These are phyloP conservation scores for Aspergillus sp. DNA, from an alignment of 2,329 filamentous ascomycete species.

Conservation along the genomic window DNA sequence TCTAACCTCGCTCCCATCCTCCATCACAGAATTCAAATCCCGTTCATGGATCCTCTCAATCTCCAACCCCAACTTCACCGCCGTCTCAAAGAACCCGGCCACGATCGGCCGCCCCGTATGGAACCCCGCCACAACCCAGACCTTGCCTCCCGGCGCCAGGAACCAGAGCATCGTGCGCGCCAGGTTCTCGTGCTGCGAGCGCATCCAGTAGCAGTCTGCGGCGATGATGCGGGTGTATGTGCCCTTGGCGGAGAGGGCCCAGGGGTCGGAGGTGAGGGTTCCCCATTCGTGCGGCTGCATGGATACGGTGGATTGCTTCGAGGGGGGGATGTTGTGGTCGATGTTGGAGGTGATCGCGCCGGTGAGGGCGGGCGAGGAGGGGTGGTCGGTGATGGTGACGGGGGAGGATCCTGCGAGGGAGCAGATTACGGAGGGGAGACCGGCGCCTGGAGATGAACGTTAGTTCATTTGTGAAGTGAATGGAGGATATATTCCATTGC, in stretches of 20 bases:
- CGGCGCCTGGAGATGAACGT: slow-evolving; percentile 31
- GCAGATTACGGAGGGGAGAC: slow-evolving; percentile 41
- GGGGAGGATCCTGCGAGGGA: slow-evolving; percentile 35
- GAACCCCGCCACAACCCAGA: slow-evolving; percentile 59
- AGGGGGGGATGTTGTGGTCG: slow-evolving; percentile 35
- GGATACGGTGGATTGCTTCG: slow-evolving; percentile 18
- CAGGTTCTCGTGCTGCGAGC: slow-evolving; percentile 56
- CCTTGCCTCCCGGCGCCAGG: slow-evolving; percentile 39
- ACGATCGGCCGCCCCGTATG: slow-evolving; percentile 59
- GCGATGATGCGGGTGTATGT: slow-evolving; percentile 56
- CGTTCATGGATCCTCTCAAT: slow-evolving; percentile 57
- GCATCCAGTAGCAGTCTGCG: slow-evolving; percentile 64
- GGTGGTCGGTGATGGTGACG: slow-evolving; percentile 54
- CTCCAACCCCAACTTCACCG: slow-evolving; percentile 44
- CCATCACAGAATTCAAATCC: slow-evolving; percentile 45
- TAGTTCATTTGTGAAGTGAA: neutral
- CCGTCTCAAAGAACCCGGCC: slow-evolving; percentile 55
- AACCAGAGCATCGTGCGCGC: slow-evolving; percentile 57
- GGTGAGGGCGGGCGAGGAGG: slow-evolving; percentile 42
- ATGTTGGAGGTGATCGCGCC: slow-evolving; percentile 50
- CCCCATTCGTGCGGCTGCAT: slow-evolving; percentile 59
- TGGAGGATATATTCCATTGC: neutral
- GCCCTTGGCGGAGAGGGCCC: slow-evolving; percentile 37
- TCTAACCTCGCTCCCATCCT: slow-evolving; percentile 44
- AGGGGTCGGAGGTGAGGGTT: slow-evolving; percentile 39